Evolutionary conservation across 805 yeast species (phyloP).

Genomic region (Pichia eremophila): DNA sequence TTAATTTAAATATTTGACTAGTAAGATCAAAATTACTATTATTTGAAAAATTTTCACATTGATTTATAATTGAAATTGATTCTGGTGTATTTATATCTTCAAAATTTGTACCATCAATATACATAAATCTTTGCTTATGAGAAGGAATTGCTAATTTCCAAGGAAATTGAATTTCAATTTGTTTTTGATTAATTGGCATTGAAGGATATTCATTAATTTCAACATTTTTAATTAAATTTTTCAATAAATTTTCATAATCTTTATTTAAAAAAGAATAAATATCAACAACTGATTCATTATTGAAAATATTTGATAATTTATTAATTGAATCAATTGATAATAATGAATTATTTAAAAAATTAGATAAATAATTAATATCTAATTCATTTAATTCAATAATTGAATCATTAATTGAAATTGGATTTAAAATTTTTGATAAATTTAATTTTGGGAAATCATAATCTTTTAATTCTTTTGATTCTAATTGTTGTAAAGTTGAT

Average conservation of each 20-base stretch:
- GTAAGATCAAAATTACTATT: slow-evolving; percentile 41
- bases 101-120: slow-evolving; percentile 55
- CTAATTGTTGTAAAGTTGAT: slow-evolving; percentile 72
- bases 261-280: slow-evolving; percentile 53
- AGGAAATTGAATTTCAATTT: slow-evolving; percentile 42
- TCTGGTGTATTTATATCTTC: slow-evolving; percentile 26
- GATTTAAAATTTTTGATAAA: slow-evolving; percentile 18
- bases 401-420: slow-evolving; percentile 12
- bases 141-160: slow-evolving; percentile 94
- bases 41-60: slow-evolving; percentile 23
- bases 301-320: slow-evolving; percentile 42
- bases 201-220: slow-evolving; percentile 48
- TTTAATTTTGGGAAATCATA: slow-evolving; percentile 70
- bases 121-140: slow-evolving; percentile 81
- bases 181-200: slow-evolving; percentile 47
- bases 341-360: slow-evolving; percentile 49
- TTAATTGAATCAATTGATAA: slow-evolving; percentile 30
- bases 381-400: slow-evolving; percentile 22
- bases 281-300: slow-evolving; percentile 61
- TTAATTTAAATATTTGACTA: slow-evolving; percentile 8
- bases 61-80: slow-evolving; percentile 25
- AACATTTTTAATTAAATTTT: slow-evolving; percentile 37
- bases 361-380: slow-evolving; percentile 42
- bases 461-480: slow-evolving; percentile 65
- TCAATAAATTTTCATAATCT: slow-evolving; percentile 40